These are phyloP conservation scores for Saururus chinensis DNA, from an alignment of 164 flowering plant species.

Conservation along the genomic window DNA sequence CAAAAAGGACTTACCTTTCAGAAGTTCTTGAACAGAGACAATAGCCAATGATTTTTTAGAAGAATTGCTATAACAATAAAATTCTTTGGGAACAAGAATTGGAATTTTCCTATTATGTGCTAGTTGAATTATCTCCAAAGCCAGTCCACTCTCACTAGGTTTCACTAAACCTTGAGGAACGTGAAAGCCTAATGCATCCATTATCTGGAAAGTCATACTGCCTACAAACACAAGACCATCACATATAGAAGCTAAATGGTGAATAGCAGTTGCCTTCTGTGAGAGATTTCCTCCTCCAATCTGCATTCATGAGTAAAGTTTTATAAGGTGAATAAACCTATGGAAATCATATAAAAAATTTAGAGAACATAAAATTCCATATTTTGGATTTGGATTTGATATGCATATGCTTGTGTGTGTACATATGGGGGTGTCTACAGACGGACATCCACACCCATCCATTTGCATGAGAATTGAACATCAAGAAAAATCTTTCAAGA, in stretches of 20 bases:
- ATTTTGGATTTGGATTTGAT: too few relatives aligned
- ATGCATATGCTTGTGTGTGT: too few relatives aligned
- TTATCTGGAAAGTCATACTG: slow-evolving; percentile 69
- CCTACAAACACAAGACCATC: slow-evolving; percentile 81
- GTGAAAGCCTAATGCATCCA: slow-evolving; percentile 66
- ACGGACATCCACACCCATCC: too few relatives aligned
- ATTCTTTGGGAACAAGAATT: slow-evolving; percentile 55
- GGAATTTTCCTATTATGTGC: slow-evolving; percentile 35
- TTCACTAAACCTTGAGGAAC: slow-evolving; percentile 52
- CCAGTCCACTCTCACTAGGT: slow-evolving; percentile 30
- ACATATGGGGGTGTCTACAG: too few relatives aligned
- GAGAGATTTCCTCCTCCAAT: slow-evolving; percentile 68
- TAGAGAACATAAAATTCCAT: too few relatives aligned
- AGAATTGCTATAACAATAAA: slow-evolving; percentile 10
- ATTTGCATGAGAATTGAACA: too few relatives aligned
- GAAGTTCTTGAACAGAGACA: slow-evolving; percentile 34
- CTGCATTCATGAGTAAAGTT: slow-evolving; percentile 28
- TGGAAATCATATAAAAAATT: too few relatives aligned
- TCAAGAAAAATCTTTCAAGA: too few relatives aligned
- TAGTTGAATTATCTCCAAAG: slow-evolving; percentile 33
- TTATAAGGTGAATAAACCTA: not conserved
- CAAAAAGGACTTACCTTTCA: slow-evolving; percentile 30
- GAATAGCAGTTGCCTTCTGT: slow-evolving; percentile 55
- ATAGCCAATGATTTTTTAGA: not conserved
- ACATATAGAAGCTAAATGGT: slow-evolving; percentile 52